Evolutionary conservation across 179 eudicot species (phyloP), one percentile per base, ranked within the genome.

Genomic region (Carnegiea gigantea): DNA sequence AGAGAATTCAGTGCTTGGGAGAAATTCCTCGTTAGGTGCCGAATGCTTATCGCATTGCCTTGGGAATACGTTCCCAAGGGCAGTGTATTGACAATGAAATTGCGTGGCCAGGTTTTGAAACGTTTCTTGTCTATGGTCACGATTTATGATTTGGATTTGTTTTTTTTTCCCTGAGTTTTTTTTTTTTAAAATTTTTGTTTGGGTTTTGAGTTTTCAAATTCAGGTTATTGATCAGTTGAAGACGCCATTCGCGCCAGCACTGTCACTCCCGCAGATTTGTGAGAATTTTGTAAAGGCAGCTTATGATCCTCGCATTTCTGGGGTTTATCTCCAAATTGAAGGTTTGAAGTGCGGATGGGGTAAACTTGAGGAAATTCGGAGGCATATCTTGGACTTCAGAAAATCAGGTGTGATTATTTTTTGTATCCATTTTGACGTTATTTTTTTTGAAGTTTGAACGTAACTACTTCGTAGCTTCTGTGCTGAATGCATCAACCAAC

Each of bases 241-340:
- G 85, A 86, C 90, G 75, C 89, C 92, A 83, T 95, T 94, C 81
- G 85, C 97, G 51, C 89, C 89, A 73, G 97, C 90, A 65, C 79
- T 93, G 70, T 95, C 99, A 30, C 86, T 93, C 44, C 99, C 99
- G 60, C 98, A 94, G 85, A 86, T 95, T 80, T 95, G 99, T 85
- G 98, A 95, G 83, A 95, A 93, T 86, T 88, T 95, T 59, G 83
- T 85, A 4, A 95, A 95, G 88, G 99, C 98, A 38, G 97, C 99
- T 57, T 89, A 94, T 87, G 99, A 93, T 90, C 98, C 99, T 86
- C 92, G 98, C 64, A 89, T 95, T 60, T 81, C 94, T 78, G 99
- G 97, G 36, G 87, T 95, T 77, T 95, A 93, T 86, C 94, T 95
- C 70, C 99, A 95, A 65, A 92, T 95, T 76, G 99, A 94, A 67